These are phyloP conservation scores for Casuarina equisetifolia DNA, from an alignment of 306 rosid genomes.

Conservation along the genomic window DNA sequence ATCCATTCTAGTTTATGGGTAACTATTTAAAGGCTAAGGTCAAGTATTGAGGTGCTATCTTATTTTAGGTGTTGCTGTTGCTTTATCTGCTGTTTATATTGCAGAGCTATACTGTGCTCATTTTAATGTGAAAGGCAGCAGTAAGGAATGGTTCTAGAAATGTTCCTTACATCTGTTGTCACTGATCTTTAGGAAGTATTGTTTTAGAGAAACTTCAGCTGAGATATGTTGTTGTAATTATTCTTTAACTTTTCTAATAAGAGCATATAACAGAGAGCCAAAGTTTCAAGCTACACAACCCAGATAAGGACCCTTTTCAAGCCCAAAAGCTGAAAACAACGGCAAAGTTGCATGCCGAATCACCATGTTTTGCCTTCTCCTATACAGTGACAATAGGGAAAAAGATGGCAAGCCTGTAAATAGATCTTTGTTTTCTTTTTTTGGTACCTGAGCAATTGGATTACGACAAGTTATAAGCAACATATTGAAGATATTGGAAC, in stretches of 20 bases:
- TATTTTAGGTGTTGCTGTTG: not conserved
- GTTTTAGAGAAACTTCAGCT: not conserved
- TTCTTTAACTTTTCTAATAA: not conserved
- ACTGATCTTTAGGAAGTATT: not conserved
- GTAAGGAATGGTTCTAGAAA: not conserved
- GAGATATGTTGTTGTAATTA: not conserved
- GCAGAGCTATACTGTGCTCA: not conserved
- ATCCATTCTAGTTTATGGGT: not conserved
- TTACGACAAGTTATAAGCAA: not conserved
- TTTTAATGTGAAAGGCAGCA: not conserved
- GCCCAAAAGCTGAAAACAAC: not conserved
- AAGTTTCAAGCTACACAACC: not conserved
- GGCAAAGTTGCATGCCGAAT: not conserved
- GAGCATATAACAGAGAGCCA: not conserved
- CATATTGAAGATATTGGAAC: not conserved
- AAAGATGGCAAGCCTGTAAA: not conserved
- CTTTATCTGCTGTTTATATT: not conserved
- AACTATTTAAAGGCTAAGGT: not conserved
- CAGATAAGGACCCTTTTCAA: not conserved
- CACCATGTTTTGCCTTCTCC: not conserved
- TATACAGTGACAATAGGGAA: not conserved
- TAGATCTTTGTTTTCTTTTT: not conserved
- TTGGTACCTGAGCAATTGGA: not conserved
- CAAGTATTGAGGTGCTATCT: not conserved
- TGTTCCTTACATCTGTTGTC: not conserved